A percentile compares a stretch with the other conserved stretches of the same genome.
phyloP scores from a whole-genome alignment of 306 rosid species.

The Argentina anserina region DNA sequence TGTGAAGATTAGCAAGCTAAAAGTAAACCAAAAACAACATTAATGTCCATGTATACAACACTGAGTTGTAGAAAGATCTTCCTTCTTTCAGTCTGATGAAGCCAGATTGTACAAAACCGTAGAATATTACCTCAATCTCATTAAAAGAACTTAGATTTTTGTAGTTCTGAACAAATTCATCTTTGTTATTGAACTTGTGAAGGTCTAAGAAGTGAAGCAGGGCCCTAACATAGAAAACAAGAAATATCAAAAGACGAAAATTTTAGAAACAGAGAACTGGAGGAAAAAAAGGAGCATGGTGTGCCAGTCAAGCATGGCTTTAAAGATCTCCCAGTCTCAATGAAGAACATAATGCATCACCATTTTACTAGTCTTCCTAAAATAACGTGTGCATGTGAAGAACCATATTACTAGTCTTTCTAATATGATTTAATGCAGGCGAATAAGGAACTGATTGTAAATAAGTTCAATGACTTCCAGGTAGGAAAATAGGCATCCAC shows the following conservation, averaged over 20 bases:
- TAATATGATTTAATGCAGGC: not conserved
- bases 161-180: conserved; percentile 92
- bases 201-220: conserved; percentile 94
- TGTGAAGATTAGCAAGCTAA: conserved; percentile 97
- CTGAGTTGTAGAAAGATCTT: not conserved
- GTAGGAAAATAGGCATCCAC: not conserved
- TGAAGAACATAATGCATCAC: not conserved
- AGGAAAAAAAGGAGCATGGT: not conserved
- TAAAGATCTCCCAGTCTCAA: not conserved
- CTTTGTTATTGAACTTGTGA: conserved; percentile 83
- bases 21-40: conserved; percentile 14
- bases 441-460: not conserved
- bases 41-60: conserved; percentile 2
- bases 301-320: not conserved
- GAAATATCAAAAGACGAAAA: not conserved
- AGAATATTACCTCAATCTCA: conserved; percentile 71
- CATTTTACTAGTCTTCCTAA: not conserved
- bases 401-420: not conserved
- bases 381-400: not conserved
- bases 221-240: conserved; percentile 56
- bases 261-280: not conserved
- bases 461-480: not conserved
- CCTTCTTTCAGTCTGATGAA: not conserved
- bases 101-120: not conserved
- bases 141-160: conserved; percentile 97